Evolutionary conservation across 768 basidiomycete species (phyloP), one percentile per base, ranked within the genome.

Genomic region (Psilocybe subaeruginosa): DNA sequence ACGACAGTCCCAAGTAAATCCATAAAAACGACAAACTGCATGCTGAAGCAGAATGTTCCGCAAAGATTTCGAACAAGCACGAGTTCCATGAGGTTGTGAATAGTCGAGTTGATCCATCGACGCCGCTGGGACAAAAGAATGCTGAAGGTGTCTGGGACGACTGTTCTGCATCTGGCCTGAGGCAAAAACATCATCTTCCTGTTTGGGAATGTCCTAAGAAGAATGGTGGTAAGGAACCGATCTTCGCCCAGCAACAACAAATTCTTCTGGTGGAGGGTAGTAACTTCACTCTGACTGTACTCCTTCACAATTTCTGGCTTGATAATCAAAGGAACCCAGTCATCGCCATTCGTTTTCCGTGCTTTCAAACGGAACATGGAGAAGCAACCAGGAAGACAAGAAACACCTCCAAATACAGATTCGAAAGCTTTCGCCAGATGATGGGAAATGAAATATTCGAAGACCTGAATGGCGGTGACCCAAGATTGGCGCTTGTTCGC

Each of bases 111-210:
- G 79, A 99, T 99, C 97, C 97, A 99, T 59, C 97, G 90, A 17
- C 97, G 89, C 33, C 97, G 93, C 73, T 99, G 97, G 0, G 97
- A 99, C 17, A 99, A 85, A 48, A 99, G 84, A 29, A 99, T 85
- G 27, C 84, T 80, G 77, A 99, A 99, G 0, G 95, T 95, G 72
- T 99, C 97, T 5, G 97, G 97, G 19, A 94, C 97, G 69, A 99
- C 86, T 27, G 97, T 99, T 62, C 95, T 82, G 72, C 97, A 99
- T 66, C 86, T 84, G 11, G 97, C 97, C 75, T 99, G 95, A 0
- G 97, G 97, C 58, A 97, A 82, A 77, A 99, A 99, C 90, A 98
- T 95, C 93, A 99, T 99, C 79, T 99, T 99, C 64, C 97, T 85
- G 70, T 97, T 95, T 14, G 97, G 97, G 81, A 99, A 99, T 2